Evolutionary conservation across 352 stramenopile genomes (phyloP).

Genomic region (Globisporangium ultimum): DNA sequence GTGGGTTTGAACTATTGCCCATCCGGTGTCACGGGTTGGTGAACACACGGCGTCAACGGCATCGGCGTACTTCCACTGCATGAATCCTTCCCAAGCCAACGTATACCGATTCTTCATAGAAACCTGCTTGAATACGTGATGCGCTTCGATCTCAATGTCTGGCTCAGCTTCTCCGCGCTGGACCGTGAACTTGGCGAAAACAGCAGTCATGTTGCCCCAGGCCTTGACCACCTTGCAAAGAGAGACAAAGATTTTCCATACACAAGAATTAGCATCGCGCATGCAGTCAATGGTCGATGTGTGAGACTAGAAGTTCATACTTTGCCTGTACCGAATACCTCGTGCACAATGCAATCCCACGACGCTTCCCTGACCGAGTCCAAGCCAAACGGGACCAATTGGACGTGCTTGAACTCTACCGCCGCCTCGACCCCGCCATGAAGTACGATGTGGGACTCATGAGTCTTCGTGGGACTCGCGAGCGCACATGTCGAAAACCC

Average conservation of each 20-base stretch:
- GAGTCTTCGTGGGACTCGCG: background rate
- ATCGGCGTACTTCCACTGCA: conserved; percentile 6
- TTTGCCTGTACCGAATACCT: conserved; percentile 2
- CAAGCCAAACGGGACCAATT: conserved; percentile 9
- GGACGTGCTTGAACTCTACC: conserved; percentile 10
- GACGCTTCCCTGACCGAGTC: conserved; percentile 6
- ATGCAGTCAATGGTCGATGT: no score
- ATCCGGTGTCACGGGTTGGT: conserved; percentile 13
- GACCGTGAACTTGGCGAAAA: conserved; percentile 7
- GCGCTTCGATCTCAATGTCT: conserved; percentile 6
- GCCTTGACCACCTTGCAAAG: background rate
- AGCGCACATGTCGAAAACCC: background rate
- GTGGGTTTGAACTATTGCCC: conserved; percentile 3
- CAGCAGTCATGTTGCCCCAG: conserved; percentile 4
- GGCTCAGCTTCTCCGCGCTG: conserved; percentile 1
- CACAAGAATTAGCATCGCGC: no score
- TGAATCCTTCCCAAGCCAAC: conserved; percentile 12
- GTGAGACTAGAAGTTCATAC: background rate
- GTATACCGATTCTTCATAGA: background rate
- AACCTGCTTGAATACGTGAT: conserved; percentile 12
- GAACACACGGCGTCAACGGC: background rate
- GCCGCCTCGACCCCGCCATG: conserved; percentile 4
- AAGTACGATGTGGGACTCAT: conserved; percentile 10
- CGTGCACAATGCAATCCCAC: conserved; percentile 9
- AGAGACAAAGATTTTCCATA: no score